Base-by-base conservation (phyloP, 257 asterid species). In the Primulina eburnea region DNA sequence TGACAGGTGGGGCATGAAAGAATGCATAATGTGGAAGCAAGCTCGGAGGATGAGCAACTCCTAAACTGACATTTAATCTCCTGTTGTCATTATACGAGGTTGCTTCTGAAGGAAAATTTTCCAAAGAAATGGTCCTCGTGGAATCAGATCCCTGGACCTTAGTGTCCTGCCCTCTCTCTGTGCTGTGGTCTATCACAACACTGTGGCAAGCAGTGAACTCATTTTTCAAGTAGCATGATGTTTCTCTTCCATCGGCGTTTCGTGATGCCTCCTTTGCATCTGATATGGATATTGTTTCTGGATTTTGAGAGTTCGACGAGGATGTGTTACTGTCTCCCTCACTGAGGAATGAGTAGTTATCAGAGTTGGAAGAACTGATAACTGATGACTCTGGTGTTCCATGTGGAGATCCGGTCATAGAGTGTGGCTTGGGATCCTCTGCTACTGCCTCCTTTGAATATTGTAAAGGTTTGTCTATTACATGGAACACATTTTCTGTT, bases 231-330 rank as follows among this genome's bases (percentile, higher is more conserved):
- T 80, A 60, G 65, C 71, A 78, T 14, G 87, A 71, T 68, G 81
- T 69, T 71, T 76, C 92, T 81, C 89, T 84, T 66, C 80, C 86
- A 70, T 87, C 96, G 43, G 89, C 85, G 75, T 75, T 83, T 76
- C 81, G 90, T 75, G 84, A 84, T 43, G 89, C 82, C 69, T 87
- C 96, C 73, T 94, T 96, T 0, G 96, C 86, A 82, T 94, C 97
- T 14, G 97, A 91, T 47, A 86, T 82, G 29, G 94, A 83, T 58
- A 88, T 79, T 37, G 92, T 87, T 77, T 85, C 99, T 32, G 83
- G 81, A 69, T 85, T 87, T 72, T 76, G 93, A n/a, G 82, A 79
- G 60, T 85, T 87, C 10, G 83, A 78, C 40, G 90, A 91, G 68
- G 80, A 89, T 7, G 74, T 57, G 74, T 76, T 89, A 85, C 92